phyloP scores from a whole-genome alignment of 345 rosid species.

The Trapa incisa region DNA sequence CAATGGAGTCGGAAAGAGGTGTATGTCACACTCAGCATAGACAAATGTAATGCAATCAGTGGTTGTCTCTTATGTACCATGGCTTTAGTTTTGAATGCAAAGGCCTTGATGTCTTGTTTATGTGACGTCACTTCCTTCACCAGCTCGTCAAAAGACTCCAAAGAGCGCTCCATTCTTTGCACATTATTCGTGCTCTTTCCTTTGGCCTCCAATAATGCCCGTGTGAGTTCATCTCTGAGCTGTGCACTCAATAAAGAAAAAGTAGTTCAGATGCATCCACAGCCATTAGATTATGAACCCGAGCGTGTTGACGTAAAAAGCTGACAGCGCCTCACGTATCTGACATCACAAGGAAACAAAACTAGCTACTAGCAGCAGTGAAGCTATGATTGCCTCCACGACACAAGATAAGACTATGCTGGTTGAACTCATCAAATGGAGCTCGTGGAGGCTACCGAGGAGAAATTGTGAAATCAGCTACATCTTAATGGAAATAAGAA shows the following conservation, averaged over 20 bases:
- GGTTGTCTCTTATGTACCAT: conserved; percentile 32
- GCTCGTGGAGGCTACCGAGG: background rate
- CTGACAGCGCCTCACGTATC: background rate
- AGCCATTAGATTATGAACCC: conserved; percentile 5
- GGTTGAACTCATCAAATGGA: background rate
- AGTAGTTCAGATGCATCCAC: background rate
- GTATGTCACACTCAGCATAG: no score
- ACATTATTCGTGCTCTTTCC: conserved; percentile 23
- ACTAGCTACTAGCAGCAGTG: background rate
- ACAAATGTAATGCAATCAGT: background rate
- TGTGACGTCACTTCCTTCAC: conserved; percentile 50
- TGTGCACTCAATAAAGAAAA: conserved; percentile 21
- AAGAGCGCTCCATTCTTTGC: conserved; percentile 25
- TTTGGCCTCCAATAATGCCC: conserved; percentile 62
- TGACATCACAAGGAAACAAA: conserved; percentile 1
- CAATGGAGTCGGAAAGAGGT: no score
- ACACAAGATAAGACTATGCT: background rate
- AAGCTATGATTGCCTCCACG: background rate
- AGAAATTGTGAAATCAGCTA: background rate
- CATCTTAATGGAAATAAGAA: background rate
- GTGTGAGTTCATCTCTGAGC: conserved; percentile 63
- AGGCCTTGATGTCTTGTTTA: conserved; percentile 53
- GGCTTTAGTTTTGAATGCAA: conserved; percentile 71
- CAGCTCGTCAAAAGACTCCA: conserved; percentile 62
- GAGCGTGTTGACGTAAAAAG: conserved; percentile 16